Conservation (phyloP, 2,329 filamentous ascomycete genomes). For the Grosmannia serpens region DNA sequence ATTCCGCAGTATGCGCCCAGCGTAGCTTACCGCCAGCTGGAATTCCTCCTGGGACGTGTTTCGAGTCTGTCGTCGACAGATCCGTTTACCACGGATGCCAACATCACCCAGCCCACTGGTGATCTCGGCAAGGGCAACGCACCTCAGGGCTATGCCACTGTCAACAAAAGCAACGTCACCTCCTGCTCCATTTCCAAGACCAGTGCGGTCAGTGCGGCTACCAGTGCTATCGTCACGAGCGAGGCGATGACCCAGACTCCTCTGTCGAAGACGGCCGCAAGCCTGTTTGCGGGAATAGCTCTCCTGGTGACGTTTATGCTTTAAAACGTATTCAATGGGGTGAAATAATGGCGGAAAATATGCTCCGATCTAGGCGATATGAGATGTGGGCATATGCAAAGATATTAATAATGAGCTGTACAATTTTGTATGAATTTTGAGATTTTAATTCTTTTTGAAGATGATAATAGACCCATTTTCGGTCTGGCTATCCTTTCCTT, state of each 20-base stretch:
- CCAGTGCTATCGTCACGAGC: neutral
- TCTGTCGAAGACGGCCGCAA: neutral
- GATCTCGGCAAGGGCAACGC: slow-evolving; percentile 18
- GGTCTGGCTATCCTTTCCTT: neutral
- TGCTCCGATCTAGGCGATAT: too few relatives aligned
- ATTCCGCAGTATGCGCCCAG: slow-evolving; percentile 56
- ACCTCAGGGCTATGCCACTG: slow-evolving; percentile 15
- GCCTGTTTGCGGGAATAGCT: neutral
- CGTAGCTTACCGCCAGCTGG: slow-evolving; percentile 59
- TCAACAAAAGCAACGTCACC: neutral
- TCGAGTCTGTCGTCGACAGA: slow-evolving; percentile 34
- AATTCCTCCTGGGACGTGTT: slow-evolving; percentile 64
- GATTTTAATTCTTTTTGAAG: neutral
- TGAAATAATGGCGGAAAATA: neutral
- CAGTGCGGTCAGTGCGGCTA: neutral
- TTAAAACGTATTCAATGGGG: neutral
- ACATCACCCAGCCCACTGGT: slow-evolving; percentile 14
- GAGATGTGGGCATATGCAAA: neutral
- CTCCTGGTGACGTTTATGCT: neutral
- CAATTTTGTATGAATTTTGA: neutral
- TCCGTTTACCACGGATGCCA: slow-evolving; percentile 22
- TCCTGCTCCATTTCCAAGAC: neutral
- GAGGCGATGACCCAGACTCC: neutral
- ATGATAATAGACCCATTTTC: neutral
- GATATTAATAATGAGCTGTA: neutral